These are phyloP conservation scores for Corchorus capsularis DNA, from an alignment of 345 rosid species.

Conservation along the genomic window DNA sequence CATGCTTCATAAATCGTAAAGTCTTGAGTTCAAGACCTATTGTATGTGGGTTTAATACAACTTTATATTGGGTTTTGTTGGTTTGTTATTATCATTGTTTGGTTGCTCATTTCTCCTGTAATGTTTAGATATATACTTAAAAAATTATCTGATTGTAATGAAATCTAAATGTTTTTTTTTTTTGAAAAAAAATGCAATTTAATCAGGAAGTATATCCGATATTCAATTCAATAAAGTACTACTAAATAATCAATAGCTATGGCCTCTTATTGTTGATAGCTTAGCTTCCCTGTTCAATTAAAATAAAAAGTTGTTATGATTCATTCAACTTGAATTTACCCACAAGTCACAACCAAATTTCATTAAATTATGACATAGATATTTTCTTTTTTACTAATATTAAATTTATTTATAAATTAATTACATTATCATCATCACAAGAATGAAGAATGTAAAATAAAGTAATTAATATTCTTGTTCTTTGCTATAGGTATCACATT, in stretches of 20 bases:
- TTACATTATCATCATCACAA: neutral
- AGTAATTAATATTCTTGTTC: neutral
- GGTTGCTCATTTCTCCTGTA: no score
- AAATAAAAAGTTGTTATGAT: neutral
- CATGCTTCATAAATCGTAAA: no score
- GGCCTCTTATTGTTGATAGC: neutral
- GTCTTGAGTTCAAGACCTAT: no score
- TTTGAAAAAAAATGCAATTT: no score
- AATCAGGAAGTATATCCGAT: no score
- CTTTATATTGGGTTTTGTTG: no score
- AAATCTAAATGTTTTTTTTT: no score
- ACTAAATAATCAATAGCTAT: neutral
- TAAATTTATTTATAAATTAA: neutral
- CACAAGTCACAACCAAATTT: neutral
- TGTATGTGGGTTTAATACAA: no score
- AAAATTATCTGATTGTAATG: no score
- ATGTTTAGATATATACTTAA: no score
- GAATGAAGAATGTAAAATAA: neutral
- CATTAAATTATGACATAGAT: neutral
- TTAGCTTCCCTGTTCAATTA: neutral
- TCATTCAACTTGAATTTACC: neutral
- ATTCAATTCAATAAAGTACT: no score
- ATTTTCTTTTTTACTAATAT: neutral
- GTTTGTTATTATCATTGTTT: no score
- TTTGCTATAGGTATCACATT: neutral